Evolutionary conservation across 176 grass and related monocot species (phyloP), one percentile per base, ranked within the genome.

Genomic region (Ensete ventricosum): DNA sequence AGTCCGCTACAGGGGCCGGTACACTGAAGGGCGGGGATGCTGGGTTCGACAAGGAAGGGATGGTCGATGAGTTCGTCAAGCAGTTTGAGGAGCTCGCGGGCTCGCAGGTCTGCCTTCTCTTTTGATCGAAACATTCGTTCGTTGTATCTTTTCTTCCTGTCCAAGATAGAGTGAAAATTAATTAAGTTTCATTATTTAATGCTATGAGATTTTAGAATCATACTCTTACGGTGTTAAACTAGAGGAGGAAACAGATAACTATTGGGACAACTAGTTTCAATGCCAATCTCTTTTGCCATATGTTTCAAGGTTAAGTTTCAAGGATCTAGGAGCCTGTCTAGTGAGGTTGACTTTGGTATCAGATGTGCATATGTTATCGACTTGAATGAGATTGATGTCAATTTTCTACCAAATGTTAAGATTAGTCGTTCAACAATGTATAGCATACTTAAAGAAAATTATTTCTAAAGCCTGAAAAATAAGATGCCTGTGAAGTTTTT

Each of bases 11-110:
- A 10, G 66, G 74, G 1, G 76, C 68, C 13, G 55, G 54, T 9
- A 51, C 67, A 14, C 8, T 64, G 19, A 23, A 25, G 19, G 54
- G 29, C 2, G 85, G 81, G 9, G 68, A 83, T 63, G 82, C 54
- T 27, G 83, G 69, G 1, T 78, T 85, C 19, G 87, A 96, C 21
- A 79, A 89, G 50, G 93, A 92, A 11, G 74, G 83, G n/a, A 99
- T 99, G 90, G 92, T 94, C 58, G 88, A 99, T 71, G 95, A 99
- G 78, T 99, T 99, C 19, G 88, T 94, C 68, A 99, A 99, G 90
- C 95, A 99, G 87, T 99, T 99, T 52, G 84, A 99, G 89, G 86
- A 99, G 77, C 83, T 94, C n/a, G 86, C 90, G 1, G 95, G 95
- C 24, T 79, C 76, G 21, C 90, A 91, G 95, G 95, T 99, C 17